Conservation (phyloP, 257 asterid genomes). For the Knoxia roxburghii region DNA sequence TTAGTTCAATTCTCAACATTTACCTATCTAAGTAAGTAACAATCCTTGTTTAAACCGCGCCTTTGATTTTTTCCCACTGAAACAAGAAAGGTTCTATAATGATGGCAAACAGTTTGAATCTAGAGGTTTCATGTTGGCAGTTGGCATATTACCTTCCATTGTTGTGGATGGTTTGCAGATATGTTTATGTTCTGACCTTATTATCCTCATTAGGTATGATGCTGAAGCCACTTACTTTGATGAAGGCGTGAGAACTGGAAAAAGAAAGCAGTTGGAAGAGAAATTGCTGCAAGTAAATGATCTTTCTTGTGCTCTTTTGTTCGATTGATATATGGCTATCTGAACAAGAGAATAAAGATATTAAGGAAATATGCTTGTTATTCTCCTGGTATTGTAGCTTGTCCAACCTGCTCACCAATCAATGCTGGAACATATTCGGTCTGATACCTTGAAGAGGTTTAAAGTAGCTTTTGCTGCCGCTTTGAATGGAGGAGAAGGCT, state of each 20-base stretch:
- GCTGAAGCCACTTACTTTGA: slow-evolving; percentile 83
- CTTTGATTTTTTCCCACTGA: background rate
- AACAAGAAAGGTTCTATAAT: background rate
- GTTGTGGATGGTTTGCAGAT: background rate
- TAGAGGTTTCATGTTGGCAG: background rate
- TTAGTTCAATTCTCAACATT: slow-evolving; percentile 53
- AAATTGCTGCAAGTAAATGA: slow-evolving; percentile 82
- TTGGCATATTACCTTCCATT: background rate
- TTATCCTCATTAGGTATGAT: slow-evolving; percentile 58
- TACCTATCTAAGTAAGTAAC: slow-evolving; percentile 73
- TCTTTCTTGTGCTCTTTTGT: background rate
- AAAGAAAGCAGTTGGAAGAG: slow-evolving; percentile 83
- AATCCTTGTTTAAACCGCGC: background rate
- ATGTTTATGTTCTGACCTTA: slow-evolving; percentile 22
- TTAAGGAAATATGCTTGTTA: background rate
- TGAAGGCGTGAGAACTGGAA: slow-evolving; percentile 77
- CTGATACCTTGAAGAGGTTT: slow-evolving; percentile 64
- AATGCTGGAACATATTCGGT: slow-evolving; percentile 91
- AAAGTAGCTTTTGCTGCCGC: slow-evolving; percentile 66
- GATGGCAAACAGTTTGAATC: background rate
- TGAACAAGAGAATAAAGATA: background rate
- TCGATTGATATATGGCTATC: background rate
- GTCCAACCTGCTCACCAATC: slow-evolving; percentile 89
- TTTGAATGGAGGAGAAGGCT: slow-evolving; percentile 74
- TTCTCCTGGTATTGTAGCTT: slow-evolving; percentile 46